Base-by-base conservation (phyloP, 805 yeast species). In the Starmera quercuum region DNA sequence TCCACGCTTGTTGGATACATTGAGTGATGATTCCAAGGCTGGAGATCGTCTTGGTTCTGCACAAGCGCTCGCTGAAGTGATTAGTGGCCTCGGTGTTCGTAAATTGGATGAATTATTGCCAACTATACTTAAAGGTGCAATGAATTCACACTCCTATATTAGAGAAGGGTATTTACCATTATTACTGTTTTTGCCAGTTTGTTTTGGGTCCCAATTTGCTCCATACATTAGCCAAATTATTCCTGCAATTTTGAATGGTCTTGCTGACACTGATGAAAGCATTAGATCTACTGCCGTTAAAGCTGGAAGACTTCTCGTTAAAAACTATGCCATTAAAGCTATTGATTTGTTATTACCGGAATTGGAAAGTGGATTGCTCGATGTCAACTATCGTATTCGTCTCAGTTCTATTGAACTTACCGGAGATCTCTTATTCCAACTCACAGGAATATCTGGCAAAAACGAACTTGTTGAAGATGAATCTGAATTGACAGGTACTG, bases 1-100 rank as follows among this genome's bases (percentile, higher is more conserved):
- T 46, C 84, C 94, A 30, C 75, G 87, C 38, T 70, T 92, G 41
- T 53, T 90, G 34, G 73, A 65, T 31, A 81, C 92, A 1, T 68
- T 92, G 40, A 73, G 78, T 49, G 96, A 88, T 53, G 86, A 80
- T 41, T 41, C 68, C 12, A 80, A 76, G 50, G 73, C 86, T 7
- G 97, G 97, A 40, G 97, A 92, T 54, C 76, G 96, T 44, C 71
- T 92, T 39, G 99, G 99, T 38, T 83, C 95, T 33, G 98, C 97
- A 0, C 98, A 92, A 64, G 97, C 95, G 2, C 71, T 92, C 36
- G 75, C 96, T 13, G 99, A 92, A 61, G 95, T 92, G 41, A 73
- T 87, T 35, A 79, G 85, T 49, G 98, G 98, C 43, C 71, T 92
- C 34, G 98, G 99, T 47, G 59, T 86, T 31, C 59, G 75, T 42